Evolutionary conservation across 768 basidiomycete species (phyloP), one percentile per base, ranked within the genome.

Genomic region (Serendipita sp.): DNA sequence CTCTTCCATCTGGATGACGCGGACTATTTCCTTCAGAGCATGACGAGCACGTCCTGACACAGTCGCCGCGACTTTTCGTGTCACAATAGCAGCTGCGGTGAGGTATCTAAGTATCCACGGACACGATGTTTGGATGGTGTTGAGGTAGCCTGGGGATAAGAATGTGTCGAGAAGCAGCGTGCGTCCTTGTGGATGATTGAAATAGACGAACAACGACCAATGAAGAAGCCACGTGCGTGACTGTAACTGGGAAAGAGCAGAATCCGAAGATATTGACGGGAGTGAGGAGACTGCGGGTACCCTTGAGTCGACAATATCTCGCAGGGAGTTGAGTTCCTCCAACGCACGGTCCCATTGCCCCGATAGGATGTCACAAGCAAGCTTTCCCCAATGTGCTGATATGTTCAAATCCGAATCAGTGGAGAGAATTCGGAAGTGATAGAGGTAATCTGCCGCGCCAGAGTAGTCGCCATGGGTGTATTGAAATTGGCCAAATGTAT

Each of bases 171-270:
- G 86, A 65, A 98, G 85, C 16, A 91, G 83, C 0, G 89, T 89
- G 46, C 93, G 85, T 32, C 91, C 93, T 70, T 93, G 84, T 0
- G 85, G 85, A 75, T 97, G 91, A 77, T 96, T 97, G 79, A 93
- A 99, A 78, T 95, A 98, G 65, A 97, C 92, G 74, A 97, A 98
- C 58, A 99, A 84, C 1, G 88, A 90, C 96, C 95, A 99, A 76
- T 98, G 96, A 4, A 91, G 84, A 66, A 95, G 82, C 93, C 95
- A 97, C 18, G 93, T 91, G 66, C 96, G 84, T 2, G 92, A 90
- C 74, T 97, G 93, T 35, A 99, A 80, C 71, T 96, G 91, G 44
- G 83, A 80, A 34, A 94, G 81, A 0, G 88, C 85, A 69, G 16
- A 41, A 56, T 54, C 64, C 28, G n/a, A 86, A 85, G 44, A 85